Percentiles rank a stretch among this genome's conserved stretches.
phyloP scores from a whole-genome alignment of 805 yeast genomes.

The Lachancea meyersii region DNA sequence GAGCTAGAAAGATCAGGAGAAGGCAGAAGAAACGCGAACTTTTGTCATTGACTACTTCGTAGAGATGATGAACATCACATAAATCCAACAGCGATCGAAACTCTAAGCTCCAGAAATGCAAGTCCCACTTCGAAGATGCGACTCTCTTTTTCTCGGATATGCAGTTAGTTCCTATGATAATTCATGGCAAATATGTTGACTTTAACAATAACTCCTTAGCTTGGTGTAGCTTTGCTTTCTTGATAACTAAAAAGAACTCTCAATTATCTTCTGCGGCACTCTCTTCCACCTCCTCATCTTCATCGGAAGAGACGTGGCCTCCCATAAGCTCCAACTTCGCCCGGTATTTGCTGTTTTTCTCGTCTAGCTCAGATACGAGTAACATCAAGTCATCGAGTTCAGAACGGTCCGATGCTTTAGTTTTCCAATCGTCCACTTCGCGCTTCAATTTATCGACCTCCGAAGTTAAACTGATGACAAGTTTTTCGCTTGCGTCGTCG shows the following conservation, averaged over 20 bases:
- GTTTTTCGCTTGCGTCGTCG: constrained; percentile 5
- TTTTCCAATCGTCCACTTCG: constrained; percentile 10
- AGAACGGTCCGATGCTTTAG: constrained; percentile 15
- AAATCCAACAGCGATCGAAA: too few species aligned
- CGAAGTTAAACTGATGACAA: neutral
- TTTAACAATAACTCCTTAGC: too few species aligned
- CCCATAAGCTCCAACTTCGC: constrained; percentile 45
- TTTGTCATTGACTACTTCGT: too few species aligned
- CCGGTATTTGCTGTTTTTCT: constrained; percentile 54
- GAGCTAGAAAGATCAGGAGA: too few species aligned
- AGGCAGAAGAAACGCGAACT: too few species aligned
- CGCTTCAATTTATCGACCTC: constrained; percentile 5
- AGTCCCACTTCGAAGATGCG: too few species aligned
- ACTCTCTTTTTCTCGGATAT: too few species aligned
- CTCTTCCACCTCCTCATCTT: constrained; percentile 58
- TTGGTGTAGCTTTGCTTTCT: neutral
- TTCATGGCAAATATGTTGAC: too few species aligned
- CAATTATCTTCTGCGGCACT: constrained; percentile 40
- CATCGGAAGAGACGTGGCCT: constrained; percentile 62
- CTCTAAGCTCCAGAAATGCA: too few species aligned
- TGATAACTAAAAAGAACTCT: too few species aligned
- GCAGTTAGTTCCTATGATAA: too few species aligned
- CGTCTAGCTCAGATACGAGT: constrained; percentile 71
- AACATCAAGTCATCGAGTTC: constrained; percentile 64
- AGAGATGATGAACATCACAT: too few species aligned